Evolutionary conservation across 1,139 yeast species (phyloP).

Genomic region (Pichia inconspicua): DNA sequence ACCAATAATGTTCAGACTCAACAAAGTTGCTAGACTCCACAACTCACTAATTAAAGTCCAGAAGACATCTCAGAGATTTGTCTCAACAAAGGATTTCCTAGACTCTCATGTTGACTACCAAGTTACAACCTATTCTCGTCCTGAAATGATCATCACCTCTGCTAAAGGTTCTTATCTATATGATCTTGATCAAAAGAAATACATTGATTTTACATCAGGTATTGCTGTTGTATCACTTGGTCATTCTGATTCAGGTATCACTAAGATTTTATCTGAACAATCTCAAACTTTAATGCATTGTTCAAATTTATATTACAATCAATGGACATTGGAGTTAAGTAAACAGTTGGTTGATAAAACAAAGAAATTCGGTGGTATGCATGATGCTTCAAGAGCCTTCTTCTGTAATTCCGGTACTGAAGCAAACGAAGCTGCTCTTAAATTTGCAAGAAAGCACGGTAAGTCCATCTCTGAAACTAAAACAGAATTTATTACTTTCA

Average conservation of each 20-base stretch:
- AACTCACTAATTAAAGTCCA: not conserved
- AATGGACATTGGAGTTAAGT: slow-evolving; percentile 76
- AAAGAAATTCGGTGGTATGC: slow-evolving; percentile 65
- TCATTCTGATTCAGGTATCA: slow-evolving; percentile 68
- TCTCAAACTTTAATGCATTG: slow-evolving; percentile 68
- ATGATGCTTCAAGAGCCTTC: slow-evolving; percentile 74
- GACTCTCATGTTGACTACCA: slow-evolving; percentile 44
- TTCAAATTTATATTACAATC: slow-evolving; percentile 77
- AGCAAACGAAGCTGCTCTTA: slow-evolving; percentile 95
- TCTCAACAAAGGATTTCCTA: slow-evolving; percentile 29
- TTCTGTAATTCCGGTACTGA: slow-evolving; percentile 92
- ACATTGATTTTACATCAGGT: slow-evolving; percentile 89
- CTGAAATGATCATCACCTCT: slow-evolving; percentile 58
- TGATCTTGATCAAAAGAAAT: slow-evolving; percentile 71
- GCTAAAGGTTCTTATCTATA: slow-evolving; percentile 70
- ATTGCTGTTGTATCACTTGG: slow-evolving; percentile 96
- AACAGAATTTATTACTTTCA: slow-evolving; percentile 74
- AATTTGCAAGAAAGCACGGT: slow-evolving; percentile 88
- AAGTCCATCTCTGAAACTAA: slow-evolving; percentile 46
- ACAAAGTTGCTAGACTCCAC: not conserved
- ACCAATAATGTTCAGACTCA: not conserved
- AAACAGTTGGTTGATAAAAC: slow-evolving; percentile 66
- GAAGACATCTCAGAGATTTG: slow-evolving; percentile 6
- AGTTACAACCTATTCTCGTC: slow-evolving; percentile 80
- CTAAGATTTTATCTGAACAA: slow-evolving; percentile 66